Evolutionary conservation across 495 filamentous ascomycete species (phyloP).

Genomic region (Filosporella fistucella): DNA sequence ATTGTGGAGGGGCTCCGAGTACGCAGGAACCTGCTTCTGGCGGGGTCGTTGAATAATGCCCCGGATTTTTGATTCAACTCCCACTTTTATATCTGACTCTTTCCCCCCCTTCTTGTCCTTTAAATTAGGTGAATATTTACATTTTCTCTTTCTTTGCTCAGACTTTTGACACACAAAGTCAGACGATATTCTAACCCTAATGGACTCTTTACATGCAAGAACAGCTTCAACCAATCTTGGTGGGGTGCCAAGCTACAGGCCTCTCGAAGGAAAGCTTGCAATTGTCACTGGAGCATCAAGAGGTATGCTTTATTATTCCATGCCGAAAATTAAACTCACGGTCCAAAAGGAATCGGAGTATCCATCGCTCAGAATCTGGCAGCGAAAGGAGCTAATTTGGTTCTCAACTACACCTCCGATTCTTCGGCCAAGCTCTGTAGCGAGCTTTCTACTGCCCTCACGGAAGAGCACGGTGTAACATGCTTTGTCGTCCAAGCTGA

Average conservation of each 20-base stretch:
- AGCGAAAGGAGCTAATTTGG: conserved; percentile 62
- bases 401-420: conserved; percentile 70
- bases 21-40: background rate
- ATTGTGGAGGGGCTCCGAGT: conserved; percentile 4
- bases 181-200: conserved; percentile 8
- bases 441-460: conserved; percentile 31
- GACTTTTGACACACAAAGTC: background rate
- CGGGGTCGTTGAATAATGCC: background rate
- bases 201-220: conserved; percentile 15
- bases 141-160: background rate
- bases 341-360: conserved; percentile 71
- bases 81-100: background rate
- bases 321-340: background rate
- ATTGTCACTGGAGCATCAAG: conserved; percentile 76
- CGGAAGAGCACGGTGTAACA: conserved; percentile 30
- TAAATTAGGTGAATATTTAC: background rate
- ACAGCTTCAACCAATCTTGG: conserved; percentile 17
- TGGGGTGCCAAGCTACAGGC: conserved; percentile 16
- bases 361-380: conserved; percentile 79
- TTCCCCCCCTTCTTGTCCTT: background rate
- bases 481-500: conserved; percentile 39
- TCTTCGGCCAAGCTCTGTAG: conserved; percentile 38
- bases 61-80: background rate
- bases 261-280: conserved; percentile 64
- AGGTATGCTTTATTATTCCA: conserved; percentile 43